Percentiles rank a stretch among this genome's conserved stretches.
These are phyloP conservation scores for Paratinospora sagittata DNA, from an alignment of 164 flowering plant species.

Conservation along the genomic window DNA sequence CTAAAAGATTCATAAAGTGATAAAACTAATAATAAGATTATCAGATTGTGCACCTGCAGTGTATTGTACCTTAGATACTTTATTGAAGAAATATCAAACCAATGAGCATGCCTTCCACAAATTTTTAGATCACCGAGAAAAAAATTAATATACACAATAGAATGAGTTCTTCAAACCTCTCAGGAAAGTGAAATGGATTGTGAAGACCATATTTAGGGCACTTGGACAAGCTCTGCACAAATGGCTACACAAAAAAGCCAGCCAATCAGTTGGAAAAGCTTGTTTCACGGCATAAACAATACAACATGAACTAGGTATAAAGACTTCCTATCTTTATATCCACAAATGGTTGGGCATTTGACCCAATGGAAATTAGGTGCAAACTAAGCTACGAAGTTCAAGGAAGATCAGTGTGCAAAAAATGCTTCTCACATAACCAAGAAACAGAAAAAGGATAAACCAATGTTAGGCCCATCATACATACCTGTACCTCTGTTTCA, in stretches of 20 bases:
- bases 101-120: background rate
- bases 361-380: background rate
- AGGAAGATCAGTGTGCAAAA: background rate
- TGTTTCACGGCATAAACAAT: background rate
- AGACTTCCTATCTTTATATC: background rate
- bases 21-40: background rate
- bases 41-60: background rate
- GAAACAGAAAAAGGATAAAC: background rate
- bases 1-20: background rate
- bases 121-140: background rate
- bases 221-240: conserved; percentile 84
- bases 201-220: conserved; percentile 96
- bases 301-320: background rate
- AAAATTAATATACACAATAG: background rate
- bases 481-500: conserved; percentile 67
- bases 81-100: background rate
- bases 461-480: background rate
- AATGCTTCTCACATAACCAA: background rate
- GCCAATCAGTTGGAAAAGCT: background rate
- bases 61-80: background rate
- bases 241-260: conserved; percentile 53
- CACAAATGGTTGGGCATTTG: background rate
- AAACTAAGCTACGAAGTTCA: background rate
- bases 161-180: conserved; percentile 47
- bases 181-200: conserved; percentile 88